Evolutionary conservation across 148 eudicot species (phyloP).

Genomic region (Mesembryanthemum crystallinum): DNA sequence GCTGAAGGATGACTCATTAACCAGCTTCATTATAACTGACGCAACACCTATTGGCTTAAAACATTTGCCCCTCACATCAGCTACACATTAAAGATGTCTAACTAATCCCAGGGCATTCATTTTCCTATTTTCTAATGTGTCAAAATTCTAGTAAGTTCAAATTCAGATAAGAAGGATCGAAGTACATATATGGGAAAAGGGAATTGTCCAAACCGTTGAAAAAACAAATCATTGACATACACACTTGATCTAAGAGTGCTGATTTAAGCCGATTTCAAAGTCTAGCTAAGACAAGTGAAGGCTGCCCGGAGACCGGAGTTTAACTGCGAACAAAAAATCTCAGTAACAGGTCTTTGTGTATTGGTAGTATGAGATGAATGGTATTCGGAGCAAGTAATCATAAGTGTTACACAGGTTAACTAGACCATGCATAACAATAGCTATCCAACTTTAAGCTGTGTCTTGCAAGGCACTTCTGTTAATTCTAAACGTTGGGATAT

Average conservation of each 20-base stretch:
- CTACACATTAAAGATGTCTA: not conserved
- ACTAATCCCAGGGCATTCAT: not conserved
- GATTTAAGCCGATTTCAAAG: too few relatives aligned
- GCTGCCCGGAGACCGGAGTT: not conserved
- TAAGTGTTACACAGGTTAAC: not conserved
- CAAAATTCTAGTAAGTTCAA: not conserved
- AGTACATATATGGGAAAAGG: not conserved
- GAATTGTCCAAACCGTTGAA: not conserved
- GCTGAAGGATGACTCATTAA: conserved; percentile 42
- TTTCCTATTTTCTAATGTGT: conserved; percentile 2
- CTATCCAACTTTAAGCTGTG: not conserved
- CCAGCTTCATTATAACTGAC: too few relatives aligned
- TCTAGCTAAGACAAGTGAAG: too few relatives aligned
- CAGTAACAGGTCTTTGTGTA: not conserved
- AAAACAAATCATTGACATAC: not conserved
- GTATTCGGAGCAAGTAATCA: not conserved
- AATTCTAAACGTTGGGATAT: too few relatives aligned
- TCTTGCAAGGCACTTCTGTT: not conserved
- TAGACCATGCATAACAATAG: not conserved
- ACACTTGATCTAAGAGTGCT: not conserved
- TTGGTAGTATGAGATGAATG: not conserved
- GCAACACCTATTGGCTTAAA: too few relatives aligned
- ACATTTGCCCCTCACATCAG: too few relatives aligned
- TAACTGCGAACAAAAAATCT: not conserved
- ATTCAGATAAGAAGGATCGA: not conserved